Evolutionary conservation across 2,329 filamentous ascomycete species (phyloP), one percentile per base, ranked within the genome.

Genomic region (Fusarium clavum): DNA sequence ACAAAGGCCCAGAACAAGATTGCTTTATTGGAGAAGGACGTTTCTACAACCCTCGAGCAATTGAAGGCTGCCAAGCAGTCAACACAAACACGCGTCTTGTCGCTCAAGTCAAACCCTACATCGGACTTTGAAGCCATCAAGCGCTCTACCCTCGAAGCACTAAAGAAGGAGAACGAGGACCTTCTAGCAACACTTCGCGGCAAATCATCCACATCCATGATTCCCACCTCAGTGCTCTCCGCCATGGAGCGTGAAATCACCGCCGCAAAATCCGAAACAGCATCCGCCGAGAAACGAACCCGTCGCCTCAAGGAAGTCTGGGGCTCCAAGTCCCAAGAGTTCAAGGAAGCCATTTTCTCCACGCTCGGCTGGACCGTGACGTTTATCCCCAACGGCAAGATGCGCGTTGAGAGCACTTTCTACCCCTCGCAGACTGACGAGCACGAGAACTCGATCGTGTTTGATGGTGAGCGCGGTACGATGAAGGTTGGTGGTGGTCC

Each of bases 401-500:
- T 98, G 81, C 91, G 94, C 32, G 93, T 98, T 24, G 97, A 95
- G 57, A 92, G 88, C 64, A 92, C 95, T 71, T 97, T 95, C 77
- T 92, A 92, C 77, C 91, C 94, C 0, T 90, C 88, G 4, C 80
- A 66, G 81, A 88, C 79, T 77, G 89, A 92, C 58, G 90, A 92
- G 76, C 89, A 93, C 78, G 90, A 91, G 79, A 91, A 91, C 72
- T 89, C 87, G 61, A 91, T 92, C 64, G 89, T 97, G 0, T 98
- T 98, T 79, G 94, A 97, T 80, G 94, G 94, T 54, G 94, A 98
- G 82, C 90, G 92, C 61, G 96, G 95, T 10, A 98, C 94, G 2
- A 99, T 99, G 96, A 99, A 99, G 85, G 92, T 99, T 61, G 93
- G 91, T 34, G 96, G 96, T 2, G 96, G 96, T 0, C 93, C 94